Base-by-base conservation (phyloP, 208 protist species). In the Leishmania braziliensis region DNA sequence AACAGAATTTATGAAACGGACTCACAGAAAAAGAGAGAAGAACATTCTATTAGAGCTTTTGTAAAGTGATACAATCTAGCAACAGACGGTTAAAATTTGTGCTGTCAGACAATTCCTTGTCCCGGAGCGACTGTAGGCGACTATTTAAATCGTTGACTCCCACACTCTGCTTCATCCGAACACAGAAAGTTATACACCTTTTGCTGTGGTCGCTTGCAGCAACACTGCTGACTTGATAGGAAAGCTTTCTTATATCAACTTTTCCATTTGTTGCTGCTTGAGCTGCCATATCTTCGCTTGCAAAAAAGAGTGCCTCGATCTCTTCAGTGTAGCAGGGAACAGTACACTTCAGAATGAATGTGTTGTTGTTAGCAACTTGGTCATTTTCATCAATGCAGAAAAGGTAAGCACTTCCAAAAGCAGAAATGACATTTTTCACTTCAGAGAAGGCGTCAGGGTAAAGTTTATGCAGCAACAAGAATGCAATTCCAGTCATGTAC, bases 401-500 rank as follows among this genome's bases (percentile, higher is more conserved):
- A 65, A 81, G 85, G 70, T 89, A 91, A 12, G 81, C 54, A 62
- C 84, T 91, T 39, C 86, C 88, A 66, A 82, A 95, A 5, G 84
- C 85, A 0, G 88, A 91, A 63, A 95, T 90, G 14, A 92, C 73
- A 71, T 95, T 95, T 76, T 86, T 77, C 46, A 65, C 46, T n/a
- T 77, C 60, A 0, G 2, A 20, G 1, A 82, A 74, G 2, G 69
- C 53, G 73, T 86, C 75, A 0, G 54, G 18, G 75, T 84, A 75
- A 10, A 87, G 66, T 18, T 78, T 26, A 2, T 66, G 53, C 51
- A 90, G 23, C 29, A 88, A 46, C 9, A 20, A 68, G 83, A 91
- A 94, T 0, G 73, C 84, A 16, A 96, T 75, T 50, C 92, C 92
- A 0, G 92, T 96, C 91, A 96, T 96, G 80, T 93, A 96, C 5